A percentile compares a stretch with the other conserved stretches of the same genome.
Conservation (phyloP, 2,329 filamentous ascomycete species). For the Trichoderma polysporum region DNA sequence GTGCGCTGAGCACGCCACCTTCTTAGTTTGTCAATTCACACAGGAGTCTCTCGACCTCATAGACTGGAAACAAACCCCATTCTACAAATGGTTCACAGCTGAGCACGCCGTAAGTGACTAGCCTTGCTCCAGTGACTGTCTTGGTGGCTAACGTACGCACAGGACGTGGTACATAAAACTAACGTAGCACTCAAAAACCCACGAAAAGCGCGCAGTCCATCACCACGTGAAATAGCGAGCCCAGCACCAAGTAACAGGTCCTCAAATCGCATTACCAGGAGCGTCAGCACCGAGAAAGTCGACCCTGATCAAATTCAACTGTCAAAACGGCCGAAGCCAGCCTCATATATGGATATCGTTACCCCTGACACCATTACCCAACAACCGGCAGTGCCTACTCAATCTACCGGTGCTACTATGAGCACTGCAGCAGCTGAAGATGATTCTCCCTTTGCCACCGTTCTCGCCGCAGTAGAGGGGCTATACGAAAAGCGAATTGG, state of each 20-base stretch:
- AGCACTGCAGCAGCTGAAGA: slow-evolving; percentile 13
- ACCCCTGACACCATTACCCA: background rate
- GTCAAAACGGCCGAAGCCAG: slow-evolving; percentile 5
- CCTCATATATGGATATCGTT: background rate
- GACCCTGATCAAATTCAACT: background rate
- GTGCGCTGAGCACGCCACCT: slow-evolving; percentile 50
- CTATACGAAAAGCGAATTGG: slow-evolving; percentile 17
- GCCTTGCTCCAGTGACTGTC: background rate
- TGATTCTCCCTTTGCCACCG: slow-evolving; percentile 30
- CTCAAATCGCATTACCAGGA: slow-evolving; percentile 17
- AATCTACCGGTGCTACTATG: background rate
- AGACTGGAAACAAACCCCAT: slow-evolving; percentile 46
- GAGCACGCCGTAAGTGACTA: slow-evolving; percentile 40
- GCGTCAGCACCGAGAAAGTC: slow-evolving; percentile 21
- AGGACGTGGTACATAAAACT: slow-evolving; percentile 32
- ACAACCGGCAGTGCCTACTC: background rate
- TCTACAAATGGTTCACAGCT: slow-evolving; percentile 49
- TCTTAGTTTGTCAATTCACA: slow-evolving; percentile 53
- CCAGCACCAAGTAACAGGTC: slow-evolving; percentile 21
- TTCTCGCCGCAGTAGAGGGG: slow-evolving; percentile 31
- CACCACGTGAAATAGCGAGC: slow-evolving; percentile 23
- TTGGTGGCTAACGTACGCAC: background rate
- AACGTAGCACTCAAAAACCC: slow-evolving; percentile 27
- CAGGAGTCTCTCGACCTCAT: slow-evolving; percentile 37
- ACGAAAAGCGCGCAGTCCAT: slow-evolving; percentile 24